phyloP scores from a whole-genome alignment of 441 rosid genomes.

The Flueggea neowawraea region DNA sequence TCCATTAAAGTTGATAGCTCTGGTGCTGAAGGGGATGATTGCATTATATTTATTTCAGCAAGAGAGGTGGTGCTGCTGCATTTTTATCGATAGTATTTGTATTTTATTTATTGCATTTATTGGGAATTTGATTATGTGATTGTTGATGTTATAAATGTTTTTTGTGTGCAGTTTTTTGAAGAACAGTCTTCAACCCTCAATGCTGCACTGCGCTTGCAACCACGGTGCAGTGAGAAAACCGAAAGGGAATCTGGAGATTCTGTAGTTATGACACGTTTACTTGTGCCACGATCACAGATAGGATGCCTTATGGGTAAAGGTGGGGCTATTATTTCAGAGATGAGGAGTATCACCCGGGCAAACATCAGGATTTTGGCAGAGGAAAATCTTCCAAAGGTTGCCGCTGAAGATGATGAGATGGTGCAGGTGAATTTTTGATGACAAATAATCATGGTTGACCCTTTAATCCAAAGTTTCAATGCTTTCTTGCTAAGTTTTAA shows the following conservation, averaged over 20 bases:
- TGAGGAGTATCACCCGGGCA: constrained; percentile 87
- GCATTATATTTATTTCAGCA: constrained; percentile 75
- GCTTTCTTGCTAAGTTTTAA: constrained; percentile 13
- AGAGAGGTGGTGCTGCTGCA: constrained; percentile 67
- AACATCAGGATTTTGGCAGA: constrained; percentile 86
- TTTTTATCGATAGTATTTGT: background rate
- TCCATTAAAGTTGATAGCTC: constrained; percentile 87
- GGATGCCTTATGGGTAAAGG: constrained; percentile 99
- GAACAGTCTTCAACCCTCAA: constrained; percentile 84
- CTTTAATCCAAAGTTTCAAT: background rate
- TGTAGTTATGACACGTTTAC: constrained; percentile 86
- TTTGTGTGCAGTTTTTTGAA: constrained; percentile 55
- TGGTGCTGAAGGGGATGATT: constrained; percentile 80
- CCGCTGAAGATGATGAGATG: constrained; percentile 93
- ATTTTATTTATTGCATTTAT: background rate
- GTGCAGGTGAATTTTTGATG: constrained; percentile 65
- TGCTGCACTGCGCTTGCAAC: constrained; percentile 89
- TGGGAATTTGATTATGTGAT: background rate
- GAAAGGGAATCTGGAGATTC: constrained; percentile 92
- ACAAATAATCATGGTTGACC: background rate
- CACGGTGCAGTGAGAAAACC: constrained; percentile 90
- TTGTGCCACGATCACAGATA: constrained; percentile 90
- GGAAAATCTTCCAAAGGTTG: constrained; percentile 89
- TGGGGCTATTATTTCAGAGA: constrained; percentile 90
- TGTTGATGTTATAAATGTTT: background rate